A percentile compares a stretch with the other conserved stretches of the same genome.
Evolutionary conservation across 2,329 filamentous ascomycete species (phyloP).

Genomic region (Talaromyces sp.): DNA sequence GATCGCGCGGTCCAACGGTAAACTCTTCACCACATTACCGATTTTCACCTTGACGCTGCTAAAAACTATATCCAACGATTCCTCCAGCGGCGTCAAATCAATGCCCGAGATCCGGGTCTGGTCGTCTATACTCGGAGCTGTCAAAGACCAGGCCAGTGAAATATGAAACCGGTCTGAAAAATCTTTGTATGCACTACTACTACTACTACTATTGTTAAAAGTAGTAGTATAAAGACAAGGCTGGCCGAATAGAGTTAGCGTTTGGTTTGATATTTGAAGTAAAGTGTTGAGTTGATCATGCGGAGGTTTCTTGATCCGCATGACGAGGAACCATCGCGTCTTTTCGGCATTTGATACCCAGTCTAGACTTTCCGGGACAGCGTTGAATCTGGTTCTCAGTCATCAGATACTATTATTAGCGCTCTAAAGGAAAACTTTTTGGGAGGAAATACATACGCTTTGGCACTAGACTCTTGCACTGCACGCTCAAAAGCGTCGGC

Average conservation of each 20-base stretch:
- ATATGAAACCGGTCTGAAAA: constrained; percentile 69
- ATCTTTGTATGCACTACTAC: constrained; percentile 14
- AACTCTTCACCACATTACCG: constrained; percentile 59
- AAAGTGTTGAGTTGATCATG: constrained; percentile 59
- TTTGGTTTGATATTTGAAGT: constrained; percentile 62
- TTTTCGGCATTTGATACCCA: constrained; percentile 65
- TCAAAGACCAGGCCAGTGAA: constrained; percentile 80
- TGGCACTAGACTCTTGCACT: constrained; percentile 40
- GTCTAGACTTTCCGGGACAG: constrained; percentile 45
- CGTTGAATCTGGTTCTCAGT: constrained; percentile 41
- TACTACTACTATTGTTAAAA: too few species aligned
- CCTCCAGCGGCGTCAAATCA: constrained; percentile 26
- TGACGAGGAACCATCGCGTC: constrained; percentile 78
- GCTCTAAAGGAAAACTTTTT: too few species aligned
- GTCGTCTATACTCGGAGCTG: constrained; percentile 46
- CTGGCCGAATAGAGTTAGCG: constrained; percentile 59
- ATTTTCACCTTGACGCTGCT: constrained; percentile 68
- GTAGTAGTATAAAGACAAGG: constrained; percentile 60
- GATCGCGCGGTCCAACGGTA: neutral
- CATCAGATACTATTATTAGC: too few species aligned
- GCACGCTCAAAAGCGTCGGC: constrained; percentile 49
- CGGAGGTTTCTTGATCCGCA: constrained; percentile 52
- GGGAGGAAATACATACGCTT: constrained; percentile 35
- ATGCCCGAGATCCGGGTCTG: constrained; percentile 23
- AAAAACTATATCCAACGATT: constrained; percentile 50